Conservation (phyloP, 1,284 basidiomycete species). For the Irpex sp. region DNA sequence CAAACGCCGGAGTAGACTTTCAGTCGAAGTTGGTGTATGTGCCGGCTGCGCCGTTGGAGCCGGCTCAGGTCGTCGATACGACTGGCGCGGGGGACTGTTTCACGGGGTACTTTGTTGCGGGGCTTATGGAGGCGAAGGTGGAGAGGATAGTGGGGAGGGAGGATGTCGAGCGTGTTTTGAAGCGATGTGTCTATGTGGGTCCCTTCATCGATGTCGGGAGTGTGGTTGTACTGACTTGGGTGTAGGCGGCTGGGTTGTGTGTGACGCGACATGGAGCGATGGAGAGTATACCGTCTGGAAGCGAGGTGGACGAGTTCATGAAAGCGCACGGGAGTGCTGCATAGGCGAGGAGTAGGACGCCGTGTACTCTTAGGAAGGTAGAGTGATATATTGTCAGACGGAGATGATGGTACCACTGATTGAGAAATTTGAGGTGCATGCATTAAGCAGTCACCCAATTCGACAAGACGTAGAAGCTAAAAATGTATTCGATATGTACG, state of each 20-base stretch:
- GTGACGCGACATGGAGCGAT: constrained; percentile 52
- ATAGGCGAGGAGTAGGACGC: not conserved
- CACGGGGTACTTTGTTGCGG: constrained; percentile 53
- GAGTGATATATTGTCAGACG: too few species aligned
- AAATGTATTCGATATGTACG: too few species aligned
- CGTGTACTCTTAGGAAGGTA: not conserved
- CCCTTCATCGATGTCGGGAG: not conserved
- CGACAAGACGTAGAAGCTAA: too few species aligned
- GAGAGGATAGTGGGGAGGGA: constrained; percentile 14
- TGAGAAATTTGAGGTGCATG: too few species aligned
- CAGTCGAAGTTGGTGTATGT: constrained; percentile 28
- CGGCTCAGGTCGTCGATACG: constrained; percentile 41
- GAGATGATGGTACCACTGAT: too few species aligned
- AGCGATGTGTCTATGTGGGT: constrained; percentile 38
- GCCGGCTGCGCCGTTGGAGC: constrained; percentile 39
- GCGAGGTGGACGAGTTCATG: constrained; percentile 27
- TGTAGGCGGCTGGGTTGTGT: constrained; percentile 54
- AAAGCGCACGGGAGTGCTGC: not conserved
- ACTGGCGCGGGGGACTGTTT: constrained; percentile 63
- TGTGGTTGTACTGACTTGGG: not conserved
- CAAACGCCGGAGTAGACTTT: constrained; percentile 14
- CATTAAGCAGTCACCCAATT: too few species aligned
- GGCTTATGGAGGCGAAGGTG: constrained; percentile 38
- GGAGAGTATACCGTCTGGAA: constrained; percentile 46
- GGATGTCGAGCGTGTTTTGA: constrained; percentile 34